Evolutionary conservation across 164 flowering plant species (phyloP), one percentile per base, ranked within the genome.

Genomic region (Houttuynia cordata): DNA sequence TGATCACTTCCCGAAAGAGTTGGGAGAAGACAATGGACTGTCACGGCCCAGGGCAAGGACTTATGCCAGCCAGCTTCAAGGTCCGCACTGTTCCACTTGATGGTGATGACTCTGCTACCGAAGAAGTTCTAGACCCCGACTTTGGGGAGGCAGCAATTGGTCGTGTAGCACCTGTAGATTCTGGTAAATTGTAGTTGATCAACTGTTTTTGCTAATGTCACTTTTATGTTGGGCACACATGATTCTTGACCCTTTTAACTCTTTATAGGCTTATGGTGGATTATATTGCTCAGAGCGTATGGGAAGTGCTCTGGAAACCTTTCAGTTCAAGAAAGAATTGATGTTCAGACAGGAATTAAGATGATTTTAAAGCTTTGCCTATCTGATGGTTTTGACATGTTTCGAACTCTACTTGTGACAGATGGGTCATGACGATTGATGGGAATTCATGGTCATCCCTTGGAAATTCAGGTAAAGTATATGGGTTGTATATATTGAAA

Each of bases 1-100:
- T 30, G 37, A 2, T 30, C 37, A 30, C 37, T 30, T 30, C 37
- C 37, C 6, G 37, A 41, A 73, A 85, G 91, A 83, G 95, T 72
- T 87, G 91, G 95, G 91, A 87, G 78, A 87, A 87, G 73, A 85
- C 87, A 30, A 82, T 87, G 80, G 95, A 87, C 69, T 81, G 88
- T 62, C 75, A 83, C 71, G 85, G 88, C 76, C 95, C 91, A 30
- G 95, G 95, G 57, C 91, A 87, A 67, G 95, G 95, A 21, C 63
- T 87, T 56, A 87, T 87, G 95, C 95, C 95, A 64, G 91, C 91
- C 18, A 87, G 91, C 68, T 87, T 87, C 64, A 87, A 87, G 71
- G 87, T 87, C 67, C 81, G 84, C 7, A 87, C 87, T 51, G 76
- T 82, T 70, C 87, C 89, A n/a, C 81, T 84, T 54, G 93, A 86